Evolutionary conservation across 345 rosid genomes (phyloP).

Genomic region (Eucalyptus coolabah): DNA sequence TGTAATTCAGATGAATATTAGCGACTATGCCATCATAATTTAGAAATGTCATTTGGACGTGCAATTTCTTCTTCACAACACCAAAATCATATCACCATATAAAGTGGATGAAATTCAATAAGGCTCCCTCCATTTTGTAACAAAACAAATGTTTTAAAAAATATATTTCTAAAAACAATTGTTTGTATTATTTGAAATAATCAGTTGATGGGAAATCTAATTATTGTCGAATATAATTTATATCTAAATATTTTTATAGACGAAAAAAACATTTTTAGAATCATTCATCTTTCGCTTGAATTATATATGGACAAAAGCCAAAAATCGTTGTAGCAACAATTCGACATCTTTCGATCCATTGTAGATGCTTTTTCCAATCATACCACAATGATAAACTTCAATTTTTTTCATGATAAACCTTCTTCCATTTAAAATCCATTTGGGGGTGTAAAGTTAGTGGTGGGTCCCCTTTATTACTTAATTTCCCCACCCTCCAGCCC

Average conservation of each 20-base stretch:
- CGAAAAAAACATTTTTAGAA: background rate
- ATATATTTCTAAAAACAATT: background rate
- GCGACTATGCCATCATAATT: background rate
- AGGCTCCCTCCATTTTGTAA: fast-evolving
- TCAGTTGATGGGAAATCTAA: no score
- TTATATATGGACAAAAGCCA: background rate
- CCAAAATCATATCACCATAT: background rate
- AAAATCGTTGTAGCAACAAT: background rate
- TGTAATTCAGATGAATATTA: background rate
- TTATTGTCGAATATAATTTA: no score
- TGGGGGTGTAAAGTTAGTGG: background rate
- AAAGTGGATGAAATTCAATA: background rate
- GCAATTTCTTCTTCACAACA: background rate
- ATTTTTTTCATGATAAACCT: background rate
- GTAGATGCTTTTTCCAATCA: background rate
- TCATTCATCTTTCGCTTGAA: no score
- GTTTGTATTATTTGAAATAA: background rate
- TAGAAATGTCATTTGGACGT: background rate
- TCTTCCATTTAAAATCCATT: background rate
- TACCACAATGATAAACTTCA: background rate
- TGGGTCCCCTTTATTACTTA: background rate
- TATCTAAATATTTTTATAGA: background rate
- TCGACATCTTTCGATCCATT: background rate
- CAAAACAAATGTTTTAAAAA: background rate
- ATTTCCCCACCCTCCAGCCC: background rate